These are phyloP conservation scores for Leptosphaerulina australis DNA, from an alignment of 2,329 filamentous ascomycete species.

Conservation along the genomic window DNA sequence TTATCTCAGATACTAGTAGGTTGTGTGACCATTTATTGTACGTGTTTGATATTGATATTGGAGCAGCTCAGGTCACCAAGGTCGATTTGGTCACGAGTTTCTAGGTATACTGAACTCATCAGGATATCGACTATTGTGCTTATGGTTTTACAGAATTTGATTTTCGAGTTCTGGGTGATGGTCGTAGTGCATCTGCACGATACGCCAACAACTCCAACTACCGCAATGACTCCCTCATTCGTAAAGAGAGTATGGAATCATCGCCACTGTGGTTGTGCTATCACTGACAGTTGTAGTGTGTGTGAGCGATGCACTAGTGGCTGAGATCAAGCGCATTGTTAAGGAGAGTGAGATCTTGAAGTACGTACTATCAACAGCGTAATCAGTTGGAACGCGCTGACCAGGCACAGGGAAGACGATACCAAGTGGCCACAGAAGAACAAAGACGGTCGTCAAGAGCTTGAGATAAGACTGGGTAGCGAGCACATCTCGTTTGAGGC, in stretches of 20 bases:
- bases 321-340: constrained; percentile 96
- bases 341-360: constrained; percentile 98
- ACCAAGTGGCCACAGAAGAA: constrained; percentile 99
- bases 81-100: constrained; percentile 97
- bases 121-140: constrained; percentile 4
- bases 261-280: background rate
- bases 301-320: constrained; percentile 85
- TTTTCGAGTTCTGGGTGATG: constrained; percentile 89
- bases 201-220: constrained; percentile 99
- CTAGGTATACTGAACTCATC: constrained; percentile 65
- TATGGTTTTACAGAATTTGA: constrained; percentile 78
- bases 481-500: constrained; percentile 99
- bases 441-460: constrained; percentile 94
- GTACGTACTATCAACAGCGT: constrained; percentile 56
- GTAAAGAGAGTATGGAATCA: constrained; percentile 87
- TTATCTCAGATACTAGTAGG: constrained; percentile 97
- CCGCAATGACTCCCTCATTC: constrained; percentile 95
- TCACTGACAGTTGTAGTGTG: constrained; percentile 70
- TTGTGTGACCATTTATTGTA: constrained; percentile 20
- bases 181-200: constrained; percentile 87
- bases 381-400: constrained; percentile 4
- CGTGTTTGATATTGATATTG: constrained; percentile 25
- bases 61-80: constrained; percentile 90
- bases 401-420: constrained; percentile 81
- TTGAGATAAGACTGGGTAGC: constrained; percentile 90